Percentiles rank a stretch among this genome's conserved stretches.
Evolutionary conservation across 208 protist species (phyloP).

Genomic region (Jaenimonas drosophilae): DNA sequence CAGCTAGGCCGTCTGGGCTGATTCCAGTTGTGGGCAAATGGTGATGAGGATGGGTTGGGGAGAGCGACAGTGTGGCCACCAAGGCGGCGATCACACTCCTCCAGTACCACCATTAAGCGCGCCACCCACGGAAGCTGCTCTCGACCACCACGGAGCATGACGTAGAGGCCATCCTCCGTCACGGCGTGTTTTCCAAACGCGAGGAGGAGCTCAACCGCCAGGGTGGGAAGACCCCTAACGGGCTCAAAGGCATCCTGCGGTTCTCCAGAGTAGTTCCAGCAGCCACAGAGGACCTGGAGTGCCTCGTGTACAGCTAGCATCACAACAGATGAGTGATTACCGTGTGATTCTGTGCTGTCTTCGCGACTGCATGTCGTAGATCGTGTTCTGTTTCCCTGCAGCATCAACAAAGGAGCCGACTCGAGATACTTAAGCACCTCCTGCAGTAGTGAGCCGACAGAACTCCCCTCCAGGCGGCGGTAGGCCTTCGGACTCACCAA

Average conservation of each 20-base stretch:
- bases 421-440: too few species aligned
- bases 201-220: slow-evolving; percentile 40
- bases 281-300: slow-evolving; percentile 30
- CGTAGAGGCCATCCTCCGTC: slow-evolving; percentile 27
- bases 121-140: slow-evolving; percentile 53
- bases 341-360: not conserved
- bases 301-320: slow-evolving; percentile 30
- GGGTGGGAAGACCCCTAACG: slow-evolving; percentile 20
- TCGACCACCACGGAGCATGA: slow-evolving; percentile 34
- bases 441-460: too few species aligned
- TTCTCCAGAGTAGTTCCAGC: slow-evolving; percentile 37
- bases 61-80: not conserved
- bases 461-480: too few species aligned
- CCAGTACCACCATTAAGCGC: slow-evolving; percentile 33
- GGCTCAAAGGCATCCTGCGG: slow-evolving; percentile 63
- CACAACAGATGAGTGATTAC: slow-evolving; percentile 4
- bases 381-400: slow-evolving; percentile 1
- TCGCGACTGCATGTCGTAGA: not conserved
- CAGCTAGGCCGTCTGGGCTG: not conserved
- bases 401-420: too few species aligned
- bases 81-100: slow-evolving; percentile 9
- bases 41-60: not conserved
- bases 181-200: slow-evolving; percentile 35
- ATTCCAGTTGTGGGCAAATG: not conserved
- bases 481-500: too few species aligned